Percentiles rank a stretch among this genome's conserved stretches.
phyloP scores from a whole-genome alignment of 2,329 filamentous ascomycete genomes.

The Cytospora piceae region DNA sequence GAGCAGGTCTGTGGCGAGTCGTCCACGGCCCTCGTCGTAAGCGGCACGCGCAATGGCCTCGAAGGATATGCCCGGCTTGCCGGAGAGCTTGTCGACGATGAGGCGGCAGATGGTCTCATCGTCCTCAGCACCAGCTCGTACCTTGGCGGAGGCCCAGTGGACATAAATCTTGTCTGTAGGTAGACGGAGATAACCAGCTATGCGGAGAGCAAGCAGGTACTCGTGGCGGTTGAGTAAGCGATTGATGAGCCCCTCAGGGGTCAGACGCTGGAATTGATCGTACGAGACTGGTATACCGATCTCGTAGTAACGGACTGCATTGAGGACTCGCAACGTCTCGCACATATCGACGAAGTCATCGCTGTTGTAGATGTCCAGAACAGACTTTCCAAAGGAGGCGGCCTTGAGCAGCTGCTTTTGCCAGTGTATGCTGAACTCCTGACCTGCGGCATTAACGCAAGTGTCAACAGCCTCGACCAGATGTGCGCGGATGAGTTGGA shows the following conservation, averaged over 20 bases:
- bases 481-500: conserved; percentile 86
- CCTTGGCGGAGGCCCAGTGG: conserved; percentile 95
- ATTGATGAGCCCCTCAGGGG: conserved; percentile 83
- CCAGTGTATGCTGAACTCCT: conserved; percentile 89
- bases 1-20: conserved; percentile 87
- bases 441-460: conserved; percentile 89
- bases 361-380: conserved; percentile 94
- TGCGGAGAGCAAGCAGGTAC: conserved; percentile 85
- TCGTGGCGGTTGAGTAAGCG: conserved; percentile 87
- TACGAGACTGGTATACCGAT: conserved; percentile 89
- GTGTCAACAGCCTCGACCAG: conserved; percentile 92
- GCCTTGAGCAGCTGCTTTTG: conserved; percentile 96
- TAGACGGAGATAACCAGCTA: conserved; percentile 84
- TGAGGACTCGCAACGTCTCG: conserved; percentile 88
- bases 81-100: conserved; percentile 83
- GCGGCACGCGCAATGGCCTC: conserved; percentile 91
- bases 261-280: conserved; percentile 90
- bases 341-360: conserved; percentile 99
- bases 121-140: conserved; percentile 80
- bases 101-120: conserved; percentile 86
- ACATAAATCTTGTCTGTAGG: conserved; percentile 91
- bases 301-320: conserved; percentile 89
- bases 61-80: conserved; percentile 92
- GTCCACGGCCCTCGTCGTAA: conserved; percentile 87
- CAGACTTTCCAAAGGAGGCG: conserved; percentile 96